These are phyloP conservation scores for Paramecium biaurelia DNA, from an alignment of 73 alveolate genomes.

Conservation along the genomic window DNA sequence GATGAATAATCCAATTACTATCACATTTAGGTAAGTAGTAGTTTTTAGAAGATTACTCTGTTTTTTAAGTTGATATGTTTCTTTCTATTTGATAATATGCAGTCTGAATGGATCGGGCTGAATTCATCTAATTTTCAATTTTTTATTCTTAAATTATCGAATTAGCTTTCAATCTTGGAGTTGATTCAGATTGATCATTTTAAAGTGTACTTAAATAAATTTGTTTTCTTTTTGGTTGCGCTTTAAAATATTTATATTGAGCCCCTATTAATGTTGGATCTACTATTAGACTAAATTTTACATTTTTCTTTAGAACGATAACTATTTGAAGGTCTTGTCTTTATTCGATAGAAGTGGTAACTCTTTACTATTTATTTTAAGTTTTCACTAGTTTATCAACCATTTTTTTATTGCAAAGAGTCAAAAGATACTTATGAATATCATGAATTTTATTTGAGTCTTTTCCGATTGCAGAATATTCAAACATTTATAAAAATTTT, in stretches of 20 bases:
- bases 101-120: neutral
- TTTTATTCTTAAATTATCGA: neutral
- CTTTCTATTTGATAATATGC: neutral
- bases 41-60: neutral
- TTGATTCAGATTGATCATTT: neutral
- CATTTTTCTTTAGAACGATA: constrained; percentile 9
- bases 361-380: neutral
- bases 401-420: neutral
- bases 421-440: neutral
- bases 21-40: constrained; percentile 15
- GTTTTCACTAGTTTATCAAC: neutral
- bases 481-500: neutral
- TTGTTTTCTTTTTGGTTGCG: neutral
- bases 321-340: neutral
- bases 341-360: neutral
- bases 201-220: neutral
- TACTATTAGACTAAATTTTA: neutral
- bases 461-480: neutral
- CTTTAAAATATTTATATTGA: constrained; percentile 1
- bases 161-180: neutral
- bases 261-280: constrained; percentile 20
- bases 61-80: neutral
- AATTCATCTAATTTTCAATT: neutral
- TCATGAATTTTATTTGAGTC: constrained; percentile 16
- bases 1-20: constrained; percentile 7